phyloP scores from a whole-genome alignment of 257 asterid species.

The Paraleonurus japonicus region DNA sequence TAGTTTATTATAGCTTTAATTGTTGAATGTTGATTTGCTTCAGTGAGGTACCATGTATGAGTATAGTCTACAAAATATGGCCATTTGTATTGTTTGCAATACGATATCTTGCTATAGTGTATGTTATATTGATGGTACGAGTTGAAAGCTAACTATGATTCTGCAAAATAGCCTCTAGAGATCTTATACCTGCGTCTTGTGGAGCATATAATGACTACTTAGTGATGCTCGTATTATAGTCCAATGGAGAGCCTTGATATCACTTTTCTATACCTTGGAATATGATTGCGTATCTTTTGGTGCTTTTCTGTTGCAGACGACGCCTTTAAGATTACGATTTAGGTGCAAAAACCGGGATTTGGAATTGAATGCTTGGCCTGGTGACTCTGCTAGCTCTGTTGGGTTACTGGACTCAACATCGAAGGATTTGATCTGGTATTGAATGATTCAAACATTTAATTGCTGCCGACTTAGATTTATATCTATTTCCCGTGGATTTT shows the following conservation, averaged over 20 bases:
- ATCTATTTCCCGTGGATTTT: too few relatives aligned
- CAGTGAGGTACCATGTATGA: not conserved
- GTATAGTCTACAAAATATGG: too few relatives aligned
- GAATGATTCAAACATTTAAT: slow-evolving; percentile 9
- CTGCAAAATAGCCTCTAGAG: too few relatives aligned
- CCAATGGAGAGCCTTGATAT: not conserved
- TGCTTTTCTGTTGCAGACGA: slow-evolving; percentile 43
- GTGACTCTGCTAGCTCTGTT: slow-evolving; percentile 37
- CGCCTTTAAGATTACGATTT: slow-evolving; percentile 65
- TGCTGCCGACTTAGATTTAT: not conserved
- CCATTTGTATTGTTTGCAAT: not conserved
- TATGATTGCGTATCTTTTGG: not conserved
- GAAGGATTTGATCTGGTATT: slow-evolving; percentile 61
- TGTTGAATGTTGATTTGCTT: slow-evolving; percentile 9
- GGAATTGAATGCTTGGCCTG: slow-evolving; percentile 34
- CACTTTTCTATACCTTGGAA: slow-evolving; percentile 1
- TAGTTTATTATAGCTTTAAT: not conserved
- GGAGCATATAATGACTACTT: not conserved
- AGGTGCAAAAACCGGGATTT: slow-evolving; percentile 51
- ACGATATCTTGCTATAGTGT: not conserved
- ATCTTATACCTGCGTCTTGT: too few relatives aligned
- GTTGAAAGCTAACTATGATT: slow-evolving; percentile 3
- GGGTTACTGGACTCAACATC: slow-evolving; percentile 38
- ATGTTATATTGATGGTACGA: not conserved
- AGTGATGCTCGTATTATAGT: not conserved